Evolutionary conservation across 768 basidiomycete species (phyloP), one percentile per base, ranked within the genome.

Genomic region (Agrocybe pediades): DNA sequence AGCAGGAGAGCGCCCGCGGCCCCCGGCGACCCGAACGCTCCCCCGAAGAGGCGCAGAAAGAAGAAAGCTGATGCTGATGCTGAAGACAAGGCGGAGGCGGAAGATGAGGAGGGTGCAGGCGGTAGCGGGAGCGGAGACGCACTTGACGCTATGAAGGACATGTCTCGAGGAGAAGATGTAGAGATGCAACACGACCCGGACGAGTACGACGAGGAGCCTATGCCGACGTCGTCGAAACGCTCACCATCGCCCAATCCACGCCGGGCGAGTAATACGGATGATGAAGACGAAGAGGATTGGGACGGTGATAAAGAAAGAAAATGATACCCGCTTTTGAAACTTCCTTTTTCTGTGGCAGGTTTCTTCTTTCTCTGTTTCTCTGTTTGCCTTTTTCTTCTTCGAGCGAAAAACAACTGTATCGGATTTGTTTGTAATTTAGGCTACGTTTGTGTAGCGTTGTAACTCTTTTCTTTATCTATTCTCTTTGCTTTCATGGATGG

Each of bases 21-120:
- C 29, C 63, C 66, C 4, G 64, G 68, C 2, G 71, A 68, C 16
- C 76, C 72, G 21, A 53, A 19, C 33, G 48, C 25, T 13, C 71
- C 75, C 29, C 74, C 74, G 9, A 83, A 79, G 66, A 77, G 72
- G 61, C 76, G 79, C 47, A 73, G 80, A 52, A 84, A 77, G 65
- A 82, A 78, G 73, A 79, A 66, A 54, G 71, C 66, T 5, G 71
- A 63, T 41, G 74, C 69, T 55, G 71, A 52, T n/a, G n/a, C n/a
- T n/a, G n/a, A n/a, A n/a, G n/a, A n/a, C 63, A 66, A 60, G 62
- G 72, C 65, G 13, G 56, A 30, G 48, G 68, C 67, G 20, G 55
- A 55, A 9, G 58, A 56, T 4, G 60, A 58, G n/a, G 59, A 55
- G 17, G 45, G 42, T 29, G 49, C 46, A 23, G 55, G 57, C 33